Conservation (phyloP, 2,329 filamentous ascomycete species). For the Coniochaeta sp. region DNA sequence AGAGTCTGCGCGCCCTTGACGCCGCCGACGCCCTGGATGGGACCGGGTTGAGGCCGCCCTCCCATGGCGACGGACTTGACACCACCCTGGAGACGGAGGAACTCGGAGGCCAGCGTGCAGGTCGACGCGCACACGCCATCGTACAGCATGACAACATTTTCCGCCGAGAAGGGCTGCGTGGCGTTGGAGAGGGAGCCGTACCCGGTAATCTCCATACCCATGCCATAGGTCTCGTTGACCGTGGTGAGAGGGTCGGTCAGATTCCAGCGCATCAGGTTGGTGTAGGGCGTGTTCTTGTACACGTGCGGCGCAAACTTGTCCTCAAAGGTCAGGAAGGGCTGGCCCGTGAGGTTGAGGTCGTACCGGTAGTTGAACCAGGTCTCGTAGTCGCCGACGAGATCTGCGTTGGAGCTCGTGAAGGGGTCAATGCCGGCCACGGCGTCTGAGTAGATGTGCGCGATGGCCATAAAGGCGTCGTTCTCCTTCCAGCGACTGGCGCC, state of each 20-base stretch:
- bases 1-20: conserved; percentile 41
- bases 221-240: conserved; percentile 30
- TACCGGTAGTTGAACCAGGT: conserved; percentile 43
- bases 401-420: conserved; percentile 29
- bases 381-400: conserved; percentile 35
- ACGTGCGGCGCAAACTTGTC: conserved; percentile 34
- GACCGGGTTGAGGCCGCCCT: conserved; percentile 36
- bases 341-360: conserved; percentile 38
- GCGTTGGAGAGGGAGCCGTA: conserved; percentile 40
- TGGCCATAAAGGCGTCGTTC: conserved; percentile 32
- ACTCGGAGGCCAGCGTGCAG: conserved; percentile 49
- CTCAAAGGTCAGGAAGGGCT: conserved; percentile 42
- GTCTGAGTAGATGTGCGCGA: conserved; percentile 35
- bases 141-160: conserved; percentile 52
- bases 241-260: conserved; percentile 34
- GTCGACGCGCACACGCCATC: conserved; percentile 54
- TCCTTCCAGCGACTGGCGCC: conserved; percentile 37
- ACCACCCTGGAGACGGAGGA: conserved; percentile 42
- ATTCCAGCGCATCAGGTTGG: conserved; percentile 44
- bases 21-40: conserved; percentile 47
- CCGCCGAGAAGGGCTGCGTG: conserved; percentile 45
- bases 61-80: conserved; percentile 48
- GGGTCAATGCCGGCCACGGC: conserved; percentile 37
- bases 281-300: conserved; percentile 46
- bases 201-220: conserved; percentile 40